A percentile compares a stretch with the other conserved stretches of the same genome.
These are phyloP conservation scores for Coriolopsis trogii DNA, from an alignment of 1,284 basidiomycete species.

Conservation along the genomic window DNA sequence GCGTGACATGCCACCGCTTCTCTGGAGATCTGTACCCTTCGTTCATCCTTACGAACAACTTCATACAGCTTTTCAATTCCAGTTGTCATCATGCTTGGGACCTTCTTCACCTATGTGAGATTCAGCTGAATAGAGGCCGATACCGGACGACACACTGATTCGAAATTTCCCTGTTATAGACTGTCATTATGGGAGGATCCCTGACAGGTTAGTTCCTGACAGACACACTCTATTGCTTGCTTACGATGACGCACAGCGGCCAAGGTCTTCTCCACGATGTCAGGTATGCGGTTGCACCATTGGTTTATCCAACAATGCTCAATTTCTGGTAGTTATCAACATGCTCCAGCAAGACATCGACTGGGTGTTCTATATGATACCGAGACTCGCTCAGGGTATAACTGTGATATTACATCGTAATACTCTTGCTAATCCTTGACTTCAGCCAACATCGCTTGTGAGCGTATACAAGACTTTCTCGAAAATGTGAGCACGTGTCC, in stretches of 20 bases:
- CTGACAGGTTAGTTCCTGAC: conserved; percentile 32
- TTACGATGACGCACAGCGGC: conserved; percentile 35
- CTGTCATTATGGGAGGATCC: conserved; percentile 35
- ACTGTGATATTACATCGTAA: no score
- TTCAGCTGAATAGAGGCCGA: not conserved
- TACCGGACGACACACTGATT: not conserved
- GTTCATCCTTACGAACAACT: not conserved
- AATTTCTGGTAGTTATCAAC: not conserved
- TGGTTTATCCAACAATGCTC: no score
- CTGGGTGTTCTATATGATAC: conserved; percentile 35
- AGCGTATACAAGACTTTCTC: conserved; percentile 51
- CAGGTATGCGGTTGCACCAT: conserved; percentile 25
- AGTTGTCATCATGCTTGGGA: conserved; percentile 65
- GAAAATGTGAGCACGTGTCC: conserved; percentile 38
- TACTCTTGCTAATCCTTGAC: no score
- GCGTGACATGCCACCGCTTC: no score
- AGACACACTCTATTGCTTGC: not conserved
- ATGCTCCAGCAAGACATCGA: conserved; percentile 34
- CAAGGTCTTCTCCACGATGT: conserved; percentile 43
- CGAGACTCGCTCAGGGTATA: conserved; percentile 31
- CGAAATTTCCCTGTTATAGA: conserved; percentile 30
- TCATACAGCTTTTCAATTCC: conserved; percentile 59
- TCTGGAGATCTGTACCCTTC: no score
- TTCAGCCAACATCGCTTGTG: conserved; percentile 46
- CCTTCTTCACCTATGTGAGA: conserved; percentile 62